Base-by-base conservation (phyloP, 495 filamentous ascomycete species). In the Usnea hakonensis region DNA sequence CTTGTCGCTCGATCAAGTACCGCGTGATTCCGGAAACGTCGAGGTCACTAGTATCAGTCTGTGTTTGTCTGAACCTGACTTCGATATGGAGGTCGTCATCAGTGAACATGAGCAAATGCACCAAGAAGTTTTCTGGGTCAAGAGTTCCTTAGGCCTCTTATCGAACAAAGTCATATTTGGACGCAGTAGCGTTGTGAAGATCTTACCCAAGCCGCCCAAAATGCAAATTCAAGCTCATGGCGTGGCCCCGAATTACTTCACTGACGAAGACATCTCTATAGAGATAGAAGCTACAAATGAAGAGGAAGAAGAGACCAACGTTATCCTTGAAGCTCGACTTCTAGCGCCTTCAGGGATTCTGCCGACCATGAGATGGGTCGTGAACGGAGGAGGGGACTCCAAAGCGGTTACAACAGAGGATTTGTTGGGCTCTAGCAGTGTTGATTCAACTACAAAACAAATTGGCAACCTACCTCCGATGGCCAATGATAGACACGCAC, bases 151-250 rank as follows among this genome's bases (percentile, higher is more conserved):
- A 65, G 74, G 77, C 36, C 52, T 70, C 11, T 64, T 65, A 54
- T 68, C 70, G 43, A 73, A 75, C 65, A 69, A 73, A 63, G 57
- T 77, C 52, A 76, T 77, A 35, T 75, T 73, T 60, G 74, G 72
- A 55, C 70, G 74, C 21, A 71, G 67, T 35, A 68, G 60, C 19
- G 61, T 40, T 17, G 65, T 79, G 87, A 88, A 81, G 53, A 85
- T 97, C 38, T 78, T 90, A 60, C 94, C 93, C 6, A 88, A 94
- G 69, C 94, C 94, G 44, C 94, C 94, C 0, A 97, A 97, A 71
- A 86, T 99, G 74, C 83, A 88, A 63, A 81, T 97, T 38, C 79
- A 76, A 32, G 72, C 88, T 26, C 75, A 80, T 3, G 79, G 83
- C 52, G 73, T 87, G 52, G 76, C 77, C 60, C 77, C 83, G 28